Base-by-base conservation (phyloP, 371 early-diverging fungal genomes). In the Lichtheimia ramosa region DNA sequence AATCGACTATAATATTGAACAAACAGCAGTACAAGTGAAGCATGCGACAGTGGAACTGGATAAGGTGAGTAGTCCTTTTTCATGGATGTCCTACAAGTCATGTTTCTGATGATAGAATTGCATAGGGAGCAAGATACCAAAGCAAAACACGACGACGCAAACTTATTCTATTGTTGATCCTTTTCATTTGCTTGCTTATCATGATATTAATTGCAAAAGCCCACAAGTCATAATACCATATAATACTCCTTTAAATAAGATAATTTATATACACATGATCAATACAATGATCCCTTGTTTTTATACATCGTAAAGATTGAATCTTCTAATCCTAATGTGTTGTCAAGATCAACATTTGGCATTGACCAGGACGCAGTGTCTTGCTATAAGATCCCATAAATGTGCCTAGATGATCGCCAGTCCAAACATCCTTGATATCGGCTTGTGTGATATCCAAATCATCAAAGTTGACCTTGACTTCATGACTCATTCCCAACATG, bases 1-100 rank as follows among this genome's bases (percentile, higher is more conserved):
- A 21, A 97, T 98, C 59, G 99, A 98, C 73, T 98, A 90, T 67
- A 97, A 98, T 69, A 89, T 98, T 43, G 97, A 97, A 64, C 90
- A 90, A 58, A 86, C 92, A 2, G 77, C 70, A 16, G 81, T 89
- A 8, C 85, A 93, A 65, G 83, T 94, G 14, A 89, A 93, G 58
- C 82, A 86, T 10, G 99, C 96, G 0, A 90, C 89, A 51, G 84
- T 85, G 43, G 89, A 98, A 70, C 81, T 98, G 51, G 81, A 86
- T 39, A 80, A 90, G 83, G 98, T 92, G 76, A 58, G 70, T 16
- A 5, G 5, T n/a, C 10, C 5, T 5, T 34, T 0, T 8, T 8
- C 10, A 2, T 8, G 16, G 46, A 8, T 5, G 1, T 14, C 15
- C 2, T 21, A 25, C 5, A 2, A 5, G 13, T 2, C 5, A 16